Evolutionary conservation across 2,329 filamentous ascomycete species (phyloP), one percentile per base, ranked within the genome.

Genomic region (Calcarisporium arbuscula): DNA sequence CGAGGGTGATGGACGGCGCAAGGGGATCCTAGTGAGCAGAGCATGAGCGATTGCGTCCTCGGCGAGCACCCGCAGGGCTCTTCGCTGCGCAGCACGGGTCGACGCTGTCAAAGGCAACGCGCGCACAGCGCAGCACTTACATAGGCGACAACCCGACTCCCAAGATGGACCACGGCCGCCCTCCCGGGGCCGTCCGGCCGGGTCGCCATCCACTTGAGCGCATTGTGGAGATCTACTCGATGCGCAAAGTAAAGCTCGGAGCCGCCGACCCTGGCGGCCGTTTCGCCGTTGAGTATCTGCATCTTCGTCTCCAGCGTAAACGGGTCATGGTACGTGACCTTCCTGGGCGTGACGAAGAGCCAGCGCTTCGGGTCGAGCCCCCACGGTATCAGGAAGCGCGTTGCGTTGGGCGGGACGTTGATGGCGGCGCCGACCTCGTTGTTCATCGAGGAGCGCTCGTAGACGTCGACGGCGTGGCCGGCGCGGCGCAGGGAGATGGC

Each of bases 381-480:
- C 57, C 58, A 61, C 2, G 49, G 51, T 2, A 46, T 40, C 8
- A 65, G 50, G 20, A 58, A 50, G 5, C 59, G 53, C 5, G 51
- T 42, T 5, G 56, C 59, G 32, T 64, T 65, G 6, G 60, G 60
- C 1, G 57, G 51, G 3, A 65, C 49, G 22, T 54, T 54, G 25
- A 64, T 56, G 28, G 61, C 61, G 6, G 59, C 61, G 26, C 60
- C 61, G 16, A 57, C 44, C 38, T 63, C 61, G 35, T 57, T 53
- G 30, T 53, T 51, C 35, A 61, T 49, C 4, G 42, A 42, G 1
- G 60, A 64, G n/a, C 52, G 48, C 45, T 65, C 62, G 40, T 57
- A 61, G n/a, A 65, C 40, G 8, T 45, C 39, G 16, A 61, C 52
- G 5, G 22, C 6, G 41, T 60, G 58, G 7, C 59, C 59, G 8